Evolutionary conservation across 2,329 filamentous ascomycete genomes (phyloP), one percentile per base, ranked within the genome.

Genomic region (Macrophomina tecta): DNA sequence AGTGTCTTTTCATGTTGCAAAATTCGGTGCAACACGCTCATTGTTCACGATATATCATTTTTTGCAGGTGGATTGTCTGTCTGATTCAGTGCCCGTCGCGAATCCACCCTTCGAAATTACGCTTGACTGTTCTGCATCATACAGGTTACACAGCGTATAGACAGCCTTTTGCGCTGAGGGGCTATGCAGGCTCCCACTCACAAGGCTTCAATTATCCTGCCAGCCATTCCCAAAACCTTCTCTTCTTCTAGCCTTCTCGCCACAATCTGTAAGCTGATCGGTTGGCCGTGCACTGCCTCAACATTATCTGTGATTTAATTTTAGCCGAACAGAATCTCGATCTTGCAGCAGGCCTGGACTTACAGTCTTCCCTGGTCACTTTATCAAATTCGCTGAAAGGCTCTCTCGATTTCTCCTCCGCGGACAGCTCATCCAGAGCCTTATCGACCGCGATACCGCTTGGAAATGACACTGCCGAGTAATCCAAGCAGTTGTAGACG

Each of bases 401-500:
- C 18, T 65, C 52, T 5, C 63, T 23, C 7, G 52, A 71, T 66
- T 78, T 74, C 68, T 82, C 82, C n/a, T 72, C 70, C 0, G 81
- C 77, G 52, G 75, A 79, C 49, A 80, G 70, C 6, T n/a, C 28
- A n/a, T 64, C 60, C 4, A 65, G 7, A 14, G 48, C 5, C 14
- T 40, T 36, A 16, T 65, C 69, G 5, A 74, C 73, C 1, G 67
- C 45, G 14, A 69, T 36, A 0, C 81, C 81, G 9, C 73, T 76
- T 1, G 82, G 82, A 65, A 84, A 84, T 0, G 80, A 82, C 2
- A 80, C 76, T 0, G 79, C 76, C 48, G 79, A 76, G 68, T 83
- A 84, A 67, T 84, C 82, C 4, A 84, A 73, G 5, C 84, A 75
- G 58, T 84, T 84, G 68, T 77, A 84, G 0, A 84, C 79, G n/a